Percentiles rank a stretch among this genome's conserved stretches.
phyloP scores from a whole-genome alignment of 257 asterid genomes.

The Solanum appendiculatum region DNA sequence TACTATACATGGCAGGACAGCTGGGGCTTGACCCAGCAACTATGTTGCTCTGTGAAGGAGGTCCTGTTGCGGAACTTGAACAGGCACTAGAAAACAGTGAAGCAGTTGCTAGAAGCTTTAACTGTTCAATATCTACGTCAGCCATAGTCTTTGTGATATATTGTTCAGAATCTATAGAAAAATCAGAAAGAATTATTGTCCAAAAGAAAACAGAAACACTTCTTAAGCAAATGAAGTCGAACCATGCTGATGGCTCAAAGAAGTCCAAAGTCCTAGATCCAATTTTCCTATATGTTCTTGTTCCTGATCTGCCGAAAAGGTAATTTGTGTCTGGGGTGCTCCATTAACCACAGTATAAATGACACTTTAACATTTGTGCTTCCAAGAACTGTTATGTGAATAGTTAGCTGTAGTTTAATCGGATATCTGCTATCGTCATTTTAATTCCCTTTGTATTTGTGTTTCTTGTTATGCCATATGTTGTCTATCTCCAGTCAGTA shows the following conservation, averaged over 20 bases:
- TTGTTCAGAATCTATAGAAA: constrained; percentile 51
- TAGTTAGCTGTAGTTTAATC: background rate
- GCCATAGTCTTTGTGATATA: constrained; percentile 54
- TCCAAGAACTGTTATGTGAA: background rate
- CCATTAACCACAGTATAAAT: background rate
- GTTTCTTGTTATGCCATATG: background rate
- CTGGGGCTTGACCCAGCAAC: constrained; percentile 93
- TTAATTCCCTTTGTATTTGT: background rate
- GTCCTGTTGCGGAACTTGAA: constrained; percentile 59
- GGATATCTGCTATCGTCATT: background rate
- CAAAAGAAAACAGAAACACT: constrained; percentile 40
- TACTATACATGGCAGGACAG: constrained; percentile 94
- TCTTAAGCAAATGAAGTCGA: constrained; percentile 48
- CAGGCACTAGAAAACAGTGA: constrained; percentile 68
- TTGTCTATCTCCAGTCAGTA: background rate
- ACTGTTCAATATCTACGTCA: constrained; percentile 59
- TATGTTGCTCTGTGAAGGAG: constrained; percentile 61
- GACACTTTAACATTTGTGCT: background rate
- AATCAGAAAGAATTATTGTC: constrained; percentile 45
- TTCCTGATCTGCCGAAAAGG: constrained; percentile 99
- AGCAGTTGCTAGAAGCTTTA: constrained; percentile 71
- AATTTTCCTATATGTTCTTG: constrained; percentile 55
- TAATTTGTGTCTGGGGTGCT: constrained; percentile 3
- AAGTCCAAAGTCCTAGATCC: constrained; percentile 33
- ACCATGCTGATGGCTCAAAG: constrained; percentile 26